phyloP scores from a whole-genome alignment of 768 basidiomycete genomes.

The Lepiota subincarnata region DNA sequence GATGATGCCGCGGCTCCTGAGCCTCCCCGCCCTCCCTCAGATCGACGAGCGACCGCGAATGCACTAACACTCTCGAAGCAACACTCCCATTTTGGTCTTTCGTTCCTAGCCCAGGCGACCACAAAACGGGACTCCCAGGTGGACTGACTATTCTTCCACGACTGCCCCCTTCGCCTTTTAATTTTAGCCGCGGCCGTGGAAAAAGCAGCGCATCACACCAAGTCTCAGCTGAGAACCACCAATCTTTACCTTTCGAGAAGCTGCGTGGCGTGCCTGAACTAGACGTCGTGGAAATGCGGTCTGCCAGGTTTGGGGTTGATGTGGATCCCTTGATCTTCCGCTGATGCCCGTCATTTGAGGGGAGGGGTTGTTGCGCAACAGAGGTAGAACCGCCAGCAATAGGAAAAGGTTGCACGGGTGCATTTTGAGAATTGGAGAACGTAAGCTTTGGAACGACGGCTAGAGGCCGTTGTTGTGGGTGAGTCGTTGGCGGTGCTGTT shows the following conservation, averaged over 20 bases:
- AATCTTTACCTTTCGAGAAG: slow-evolving; percentile 44
- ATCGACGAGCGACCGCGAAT: slow-evolving; percentile 45
- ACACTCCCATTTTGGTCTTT: slow-evolving; percentile 21
- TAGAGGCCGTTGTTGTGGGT: not conserved
- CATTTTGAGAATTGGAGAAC: slow-evolving; percentile 1
- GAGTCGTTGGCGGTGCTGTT: slow-evolving; percentile 9
- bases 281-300: slow-evolving; percentile 17
- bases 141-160: slow-evolving; percentile 44
- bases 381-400: slow-evolving; percentile 16
- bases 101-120: slow-evolving; percentile 15
- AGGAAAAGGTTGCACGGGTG: not conserved
- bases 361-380: slow-evolving; percentile 13
- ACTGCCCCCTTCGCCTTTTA: slow-evolving; percentile 32
- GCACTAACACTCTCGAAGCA: slow-evolving; percentile 43
- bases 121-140: slow-evolving; percentile 38
- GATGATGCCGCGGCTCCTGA: not conserved
- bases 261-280: not conserved
- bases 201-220: slow-evolving; percentile 82
- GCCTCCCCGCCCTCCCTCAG: slow-evolving; percentile 16
- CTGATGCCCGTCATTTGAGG: slow-evolving; percentile 10
- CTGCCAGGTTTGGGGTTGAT: slow-evolving; percentile 60
- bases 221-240: slow-evolving; percentile 71
- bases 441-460: slow-evolving; percentile 9
- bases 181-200: slow-evolving; percentile 67
- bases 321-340: slow-evolving; percentile 47